These are phyloP conservation scores for Solanum tarijense DNA, from an alignment of 257 asterid genomes.

Conservation along the genomic window DNA sequence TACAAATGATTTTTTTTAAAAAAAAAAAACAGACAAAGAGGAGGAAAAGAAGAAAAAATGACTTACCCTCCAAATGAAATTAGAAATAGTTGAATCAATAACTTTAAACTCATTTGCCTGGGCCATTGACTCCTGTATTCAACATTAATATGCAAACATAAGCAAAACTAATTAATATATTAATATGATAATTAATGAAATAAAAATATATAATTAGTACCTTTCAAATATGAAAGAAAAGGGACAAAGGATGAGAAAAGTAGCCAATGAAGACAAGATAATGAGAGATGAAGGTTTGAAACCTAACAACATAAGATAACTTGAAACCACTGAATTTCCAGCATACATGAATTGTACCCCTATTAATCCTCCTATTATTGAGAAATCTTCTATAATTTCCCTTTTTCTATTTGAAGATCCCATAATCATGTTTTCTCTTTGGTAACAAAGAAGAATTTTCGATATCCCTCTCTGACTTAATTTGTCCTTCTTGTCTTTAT, in stretches of 20 bases:
- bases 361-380: conserved; percentile 46
- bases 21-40: not conserved
- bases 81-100: conserved; percentile 40
- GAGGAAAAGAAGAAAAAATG: not conserved
- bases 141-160: conserved; percentile 1
- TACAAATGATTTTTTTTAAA: not conserved
- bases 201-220: conserved; percentile 4
- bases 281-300: conserved; percentile 55
- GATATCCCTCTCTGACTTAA: not conserved
- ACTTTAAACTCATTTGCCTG: conserved; percentile 31
- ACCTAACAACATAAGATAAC: conserved; percentile 61
- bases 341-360: conserved; percentile 68
- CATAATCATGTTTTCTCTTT: conserved; percentile 1
- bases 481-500: not conserved
- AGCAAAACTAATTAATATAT: too few relatives aligned
- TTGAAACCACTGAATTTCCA: conserved; percentile 54
- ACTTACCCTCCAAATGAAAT: conserved; percentile 84
- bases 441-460: not conserved
- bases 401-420: conserved; percentile 9
- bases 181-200: not conserved
- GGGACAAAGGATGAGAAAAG: conserved; percentile 61
- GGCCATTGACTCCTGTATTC: conserved; percentile 82
- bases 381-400: conserved; percentile 37
- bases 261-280: conserved; percentile 58
- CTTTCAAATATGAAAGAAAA: conserved; percentile 57